Evolutionary conservation across 2,329 filamentous ascomycete genomes (phyloP).

Genomic region (Aspergillus jensenii): DNA sequence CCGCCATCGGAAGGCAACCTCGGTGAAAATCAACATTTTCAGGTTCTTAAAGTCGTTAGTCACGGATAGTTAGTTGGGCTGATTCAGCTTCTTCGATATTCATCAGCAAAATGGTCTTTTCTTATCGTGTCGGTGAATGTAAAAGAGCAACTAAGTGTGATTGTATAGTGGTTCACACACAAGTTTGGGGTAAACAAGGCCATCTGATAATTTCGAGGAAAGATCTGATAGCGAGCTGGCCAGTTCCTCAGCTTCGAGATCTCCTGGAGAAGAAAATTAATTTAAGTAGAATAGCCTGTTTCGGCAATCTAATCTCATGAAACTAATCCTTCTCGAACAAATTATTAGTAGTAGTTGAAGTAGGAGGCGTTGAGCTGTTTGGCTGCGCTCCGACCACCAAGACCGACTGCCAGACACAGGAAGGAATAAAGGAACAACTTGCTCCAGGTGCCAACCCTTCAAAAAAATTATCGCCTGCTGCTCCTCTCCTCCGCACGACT

Average conservation of each 20-base stretch:
- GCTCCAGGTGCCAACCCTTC: conserved; percentile 1
- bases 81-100: conserved; percentile 12
- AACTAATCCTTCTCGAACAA: conserved; percentile 6
- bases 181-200: background rate
- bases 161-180: background rate
- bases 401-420: conserved; percentile 1
- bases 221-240: conserved; percentile 10
- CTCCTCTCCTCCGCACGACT: conserved; percentile 1
- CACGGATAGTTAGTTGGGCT: conserved; percentile 7
- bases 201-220: conserved; percentile 6
- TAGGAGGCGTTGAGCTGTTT: background rate
- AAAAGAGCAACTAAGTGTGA: background rate
- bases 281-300: background rate
- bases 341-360: background rate
- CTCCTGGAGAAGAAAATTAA: conserved; percentile 5
- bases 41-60: background rate
- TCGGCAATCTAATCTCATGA: background rate
- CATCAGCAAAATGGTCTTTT: background rate
- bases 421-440: conserved; percentile 8
- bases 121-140: background rate
- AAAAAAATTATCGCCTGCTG: conserved; percentile 9
- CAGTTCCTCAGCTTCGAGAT: conserved; percentile 1
- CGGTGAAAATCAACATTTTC: conserved; percentile 8
- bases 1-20: conserved; percentile 24
- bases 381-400: conserved; percentile 1